phyloP scores from a whole-genome alignment of 2,329 filamentous ascomycete genomes.

The Colletotrichum orbiculare region DNA sequence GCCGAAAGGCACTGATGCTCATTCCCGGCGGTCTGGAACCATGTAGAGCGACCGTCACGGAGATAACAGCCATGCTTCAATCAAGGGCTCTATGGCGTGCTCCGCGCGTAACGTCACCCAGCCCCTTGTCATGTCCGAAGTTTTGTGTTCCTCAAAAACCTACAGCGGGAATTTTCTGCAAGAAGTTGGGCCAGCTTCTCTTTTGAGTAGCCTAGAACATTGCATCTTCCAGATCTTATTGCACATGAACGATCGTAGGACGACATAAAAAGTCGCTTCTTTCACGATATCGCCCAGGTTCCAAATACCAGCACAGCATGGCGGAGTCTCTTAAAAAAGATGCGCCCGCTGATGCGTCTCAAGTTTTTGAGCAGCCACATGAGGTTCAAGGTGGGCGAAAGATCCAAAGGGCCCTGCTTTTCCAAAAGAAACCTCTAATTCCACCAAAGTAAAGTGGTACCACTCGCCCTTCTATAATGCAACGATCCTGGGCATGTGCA shows the following conservation, averaged over 20 bases:
- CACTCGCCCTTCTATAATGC: conserved; percentile 43
- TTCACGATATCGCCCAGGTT: no score
- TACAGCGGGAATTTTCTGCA: background rate
- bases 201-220: background rate
- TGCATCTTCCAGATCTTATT: background rate
- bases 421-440: background rate
- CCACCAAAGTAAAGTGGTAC: conserved; percentile 39
- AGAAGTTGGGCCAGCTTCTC: background rate
- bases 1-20: background rate
- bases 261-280: no score
- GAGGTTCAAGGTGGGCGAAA: background rate
- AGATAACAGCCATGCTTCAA: conserved; percentile 15
- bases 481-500: conserved; percentile 44
- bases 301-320: no score
- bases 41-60: conserved; percentile 5
- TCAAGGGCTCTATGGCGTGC: conserved; percentile 29
- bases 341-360: no score
- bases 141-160: conserved; percentile 7
- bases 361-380: background rate
- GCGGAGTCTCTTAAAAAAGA: no score
- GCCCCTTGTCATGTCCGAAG: background rate
- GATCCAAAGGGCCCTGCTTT: background rate
- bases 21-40: background rate
- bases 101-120: conserved; percentile 21
- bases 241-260: background rate